Percentiles rank a stretch among this genome's conserved stretches.
Evolutionary conservation across 257 asterid genomes (phyloP).

Genomic region (Capsicum chinense): DNA sequence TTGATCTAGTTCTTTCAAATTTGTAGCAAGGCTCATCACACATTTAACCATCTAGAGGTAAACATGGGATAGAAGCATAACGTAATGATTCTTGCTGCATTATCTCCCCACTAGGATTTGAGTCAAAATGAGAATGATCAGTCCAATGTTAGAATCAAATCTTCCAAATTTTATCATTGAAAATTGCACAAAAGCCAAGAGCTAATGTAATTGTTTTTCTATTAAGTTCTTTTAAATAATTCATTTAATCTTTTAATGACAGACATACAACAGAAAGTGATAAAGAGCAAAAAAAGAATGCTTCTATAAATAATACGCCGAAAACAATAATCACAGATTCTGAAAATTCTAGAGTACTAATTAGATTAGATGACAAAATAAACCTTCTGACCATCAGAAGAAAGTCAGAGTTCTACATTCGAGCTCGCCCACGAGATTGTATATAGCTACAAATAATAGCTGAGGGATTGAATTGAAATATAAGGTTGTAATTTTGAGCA

Average conservation of each 20-base stretch:
- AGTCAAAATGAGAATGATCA: slow-evolving; percentile 14
- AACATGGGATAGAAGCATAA: slow-evolving; percentile 69
- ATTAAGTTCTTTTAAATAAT: not conserved
- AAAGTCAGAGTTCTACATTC: slow-evolving; percentile 81
- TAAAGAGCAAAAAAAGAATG: too few species aligned
- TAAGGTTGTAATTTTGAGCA: slow-evolving; percentile 91
- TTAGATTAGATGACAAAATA: not conserved
- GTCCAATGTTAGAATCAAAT: not conserved
- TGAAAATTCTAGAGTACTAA: not conserved
- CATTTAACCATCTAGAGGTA: slow-evolving; percentile 48
- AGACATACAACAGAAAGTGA: not conserved
- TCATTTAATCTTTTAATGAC: not conserved
- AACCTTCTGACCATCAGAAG: slow-evolving; percentile 71
- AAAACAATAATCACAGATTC: not conserved
- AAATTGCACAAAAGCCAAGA: not conserved
- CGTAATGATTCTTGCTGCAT: slow-evolving; percentile 72
- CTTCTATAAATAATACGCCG: not conserved
- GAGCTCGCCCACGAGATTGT: slow-evolving; percentile 94
- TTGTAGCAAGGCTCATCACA: slow-evolving; percentile 53
- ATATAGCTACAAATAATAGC: slow-evolving; percentile 81
- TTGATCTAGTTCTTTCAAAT: slow-evolving; percentile 67
- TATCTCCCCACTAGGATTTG: slow-evolving; percentile 55
- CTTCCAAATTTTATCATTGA: not conserved
- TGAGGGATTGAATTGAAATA: slow-evolving; percentile 79
- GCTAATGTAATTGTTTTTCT: not conserved